Conservation (phyloP, 2,329 filamentous ascomycete species). For the Sarocladiaceae sp. region DNA sequence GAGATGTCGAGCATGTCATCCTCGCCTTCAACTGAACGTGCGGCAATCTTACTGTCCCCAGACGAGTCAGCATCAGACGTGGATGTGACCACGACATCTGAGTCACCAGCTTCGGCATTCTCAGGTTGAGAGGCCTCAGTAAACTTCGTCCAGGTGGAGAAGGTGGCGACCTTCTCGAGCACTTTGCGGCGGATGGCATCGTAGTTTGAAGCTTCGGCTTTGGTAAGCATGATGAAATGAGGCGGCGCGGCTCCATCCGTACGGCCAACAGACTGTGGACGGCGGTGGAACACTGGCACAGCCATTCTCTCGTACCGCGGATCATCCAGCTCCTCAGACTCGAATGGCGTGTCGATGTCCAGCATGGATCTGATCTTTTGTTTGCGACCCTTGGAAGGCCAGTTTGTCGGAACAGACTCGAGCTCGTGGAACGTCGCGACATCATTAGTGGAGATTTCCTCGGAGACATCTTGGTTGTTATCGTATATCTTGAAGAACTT, state of each 20-base stretch:
- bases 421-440: slow-evolving; percentile 72
- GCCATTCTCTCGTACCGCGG: slow-evolving; percentile 61
- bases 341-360: slow-evolving; percentile 35
- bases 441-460: slow-evolving; percentile 65
- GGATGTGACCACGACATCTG: slow-evolving; percentile 65
- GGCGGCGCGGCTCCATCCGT: slow-evolving; percentile 39
- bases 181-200: slow-evolving; percentile 78
- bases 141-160: slow-evolving; percentile 68
- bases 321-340: slow-evolving; percentile 53
- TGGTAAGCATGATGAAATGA: slow-evolving; percentile 71
- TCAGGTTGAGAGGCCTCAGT: slow-evolving; percentile 41
- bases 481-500: slow-evolving; percentile 87
- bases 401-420: slow-evolving; percentile 75
- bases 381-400: slow-evolving; percentile 48
- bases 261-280: slow-evolving; percentile 27
- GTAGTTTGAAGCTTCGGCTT: slow-evolving; percentile 62
- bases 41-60: slow-evolving; percentile 66
- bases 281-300: slow-evolving; percentile 67
- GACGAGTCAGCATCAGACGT: slow-evolving; percentile 62
- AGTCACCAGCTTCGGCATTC: slow-evolving; percentile 53
- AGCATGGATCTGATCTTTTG: slow-evolving; percentile 49
- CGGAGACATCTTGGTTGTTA: slow-evolving; percentile 62
- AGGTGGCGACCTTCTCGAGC: slow-evolving; percentile 67
- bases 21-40: slow-evolving; percentile 79
- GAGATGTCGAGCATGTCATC: slow-evolving; percentile 89